phyloP scores from a whole-genome alignment of 345 rosid genomes.

The Garcia nutans region DNA sequence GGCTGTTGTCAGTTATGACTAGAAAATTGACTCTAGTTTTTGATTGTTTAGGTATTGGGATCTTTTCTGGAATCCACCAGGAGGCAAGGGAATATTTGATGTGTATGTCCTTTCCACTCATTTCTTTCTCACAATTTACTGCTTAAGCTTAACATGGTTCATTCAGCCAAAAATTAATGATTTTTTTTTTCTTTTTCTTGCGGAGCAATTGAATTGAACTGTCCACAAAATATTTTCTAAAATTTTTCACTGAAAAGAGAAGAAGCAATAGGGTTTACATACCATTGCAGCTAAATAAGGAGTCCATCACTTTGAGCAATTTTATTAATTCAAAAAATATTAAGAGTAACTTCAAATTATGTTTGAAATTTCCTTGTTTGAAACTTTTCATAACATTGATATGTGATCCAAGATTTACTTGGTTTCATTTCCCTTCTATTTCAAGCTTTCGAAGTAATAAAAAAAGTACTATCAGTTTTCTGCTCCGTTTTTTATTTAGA shows the following conservation, averaged over 20 bases:
- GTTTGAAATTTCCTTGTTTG: background rate
- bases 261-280: background rate
- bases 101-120: slow-evolving; percentile 19
- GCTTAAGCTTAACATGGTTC: slow-evolving; percentile 6
- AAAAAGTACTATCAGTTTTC: background rate
- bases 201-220: background rate
- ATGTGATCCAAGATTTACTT: background rate
- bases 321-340: background rate
- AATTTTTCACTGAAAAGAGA: background rate
- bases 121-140: background rate
- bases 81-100: slow-evolving; percentile 34
- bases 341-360: background rate
- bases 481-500: slow-evolving; percentile 2
- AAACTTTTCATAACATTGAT: background rate
- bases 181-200: background rate
- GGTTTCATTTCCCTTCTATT: background rate
- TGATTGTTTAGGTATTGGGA: slow-evolving; percentile 27
- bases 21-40: slow-evolving; percentile 5
- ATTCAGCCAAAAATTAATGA: slow-evolving; percentile 7
- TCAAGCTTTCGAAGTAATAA: background rate
- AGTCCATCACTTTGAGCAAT: background rate
- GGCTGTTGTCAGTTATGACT: background rate
- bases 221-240: no score
- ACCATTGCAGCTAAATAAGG: background rate
- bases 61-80: slow-evolving; percentile 29